Base-by-base conservation (phyloP, 2,329 filamentous ascomycete genomes). In the Fusarium sp. region DNA sequence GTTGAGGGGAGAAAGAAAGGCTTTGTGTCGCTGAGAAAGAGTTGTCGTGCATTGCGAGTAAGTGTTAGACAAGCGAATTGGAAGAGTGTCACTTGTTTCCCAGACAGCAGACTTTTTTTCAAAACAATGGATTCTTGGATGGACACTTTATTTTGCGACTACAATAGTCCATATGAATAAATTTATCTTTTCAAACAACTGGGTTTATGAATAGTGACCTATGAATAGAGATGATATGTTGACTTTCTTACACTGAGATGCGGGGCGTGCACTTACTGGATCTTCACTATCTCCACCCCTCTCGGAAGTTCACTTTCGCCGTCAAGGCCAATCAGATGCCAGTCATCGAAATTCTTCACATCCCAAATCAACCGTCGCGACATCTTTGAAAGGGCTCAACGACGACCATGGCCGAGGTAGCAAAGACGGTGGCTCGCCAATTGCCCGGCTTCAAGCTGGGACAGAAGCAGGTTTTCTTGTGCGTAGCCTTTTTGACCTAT, bases 391-490 rank as follows among this genome's bases (percentile, higher is more conserved):
- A 50, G 64, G 66, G 62, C 62, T 54, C 58, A 69, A 67, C 67
- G 54, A 70, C 67, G 73, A 77, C 69, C 62, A 83, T 83, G 81
- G 78, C 81, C 38, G 76, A 79, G 65, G 76, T 76, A 77, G 79
- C 76, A 37, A 80, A 78, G 69, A 76, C 72, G 47, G 76, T 76
- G 37, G 78, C 78, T 67, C 78, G 80, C 62, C 77, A 79, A 72
- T 75, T 77, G 63, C 81, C 83, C 52, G 76, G 75, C 69, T 85
- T 85, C 70, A 82, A 75, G 69, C 75, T 87, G 55, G 87, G 87
- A 33, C 76, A 77, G 62, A 88, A 88, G 75, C 79, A 86, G 71
- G 77, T 89, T 44, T 89, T 82, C 66, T 77, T 89, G 87, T 89
- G 76, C 68, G 85, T 77, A 3, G 12, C 37, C 33, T 41, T 28